A percentile compares a stretch with the other conserved stretches of the same genome.
Conservation (phyloP, 768 basidiomycete species). For the Pulveroboletus frians region DNA sequence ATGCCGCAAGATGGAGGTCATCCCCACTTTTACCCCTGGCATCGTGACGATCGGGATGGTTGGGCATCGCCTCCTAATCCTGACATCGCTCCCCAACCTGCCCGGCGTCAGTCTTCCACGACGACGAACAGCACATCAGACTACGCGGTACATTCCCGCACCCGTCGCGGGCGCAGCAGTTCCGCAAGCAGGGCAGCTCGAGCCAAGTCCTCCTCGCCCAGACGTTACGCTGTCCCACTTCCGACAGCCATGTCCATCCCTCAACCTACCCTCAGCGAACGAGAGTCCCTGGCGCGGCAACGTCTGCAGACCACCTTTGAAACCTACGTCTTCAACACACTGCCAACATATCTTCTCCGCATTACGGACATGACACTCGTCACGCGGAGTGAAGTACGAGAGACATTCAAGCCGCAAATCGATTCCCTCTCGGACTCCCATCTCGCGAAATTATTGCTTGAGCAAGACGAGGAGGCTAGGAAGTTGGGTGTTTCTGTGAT, state of each 20-base stretch:
- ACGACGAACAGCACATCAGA: conserved; percentile 17
- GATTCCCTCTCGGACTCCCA: conserved; percentile 20
- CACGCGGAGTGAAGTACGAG: conserved; percentile 18
- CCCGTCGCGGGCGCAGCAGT: conserved; percentile 16
- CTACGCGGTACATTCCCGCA: conserved; percentile 13
- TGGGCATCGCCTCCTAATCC: conserved; percentile 13
- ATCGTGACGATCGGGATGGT: conserved; percentile 21
- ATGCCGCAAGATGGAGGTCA: conserved; percentile 4
- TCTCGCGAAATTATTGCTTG: conserved; percentile 20
- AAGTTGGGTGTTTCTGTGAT: conserved; percentile 16
- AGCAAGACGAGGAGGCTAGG: conserved; percentile 22
- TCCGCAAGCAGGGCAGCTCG: conserved; percentile 13
- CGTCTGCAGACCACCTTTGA: conserved; percentile 21
- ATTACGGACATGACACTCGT: conserved; percentile 19
- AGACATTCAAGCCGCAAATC: conserved; percentile 16
- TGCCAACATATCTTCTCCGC: conserved; percentile 23
- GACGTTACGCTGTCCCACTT: conserved; percentile 15
- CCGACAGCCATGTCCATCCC: conserved; percentile 12
- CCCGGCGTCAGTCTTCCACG: conserved; percentile 18
- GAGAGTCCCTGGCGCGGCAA: conserved; percentile 18
- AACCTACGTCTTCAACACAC: conserved; percentile 22
- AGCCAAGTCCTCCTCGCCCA: conserved; percentile 18
- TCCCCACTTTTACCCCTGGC: conserved; percentile 13
- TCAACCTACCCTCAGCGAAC: conserved; percentile 20
- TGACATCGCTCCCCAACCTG: conserved; percentile 7